Evolutionary conservation across 1,139 yeast species (phyloP), one percentile per base, ranked within the genome.

Genomic region (Geotrichum bryndzae): DNA sequence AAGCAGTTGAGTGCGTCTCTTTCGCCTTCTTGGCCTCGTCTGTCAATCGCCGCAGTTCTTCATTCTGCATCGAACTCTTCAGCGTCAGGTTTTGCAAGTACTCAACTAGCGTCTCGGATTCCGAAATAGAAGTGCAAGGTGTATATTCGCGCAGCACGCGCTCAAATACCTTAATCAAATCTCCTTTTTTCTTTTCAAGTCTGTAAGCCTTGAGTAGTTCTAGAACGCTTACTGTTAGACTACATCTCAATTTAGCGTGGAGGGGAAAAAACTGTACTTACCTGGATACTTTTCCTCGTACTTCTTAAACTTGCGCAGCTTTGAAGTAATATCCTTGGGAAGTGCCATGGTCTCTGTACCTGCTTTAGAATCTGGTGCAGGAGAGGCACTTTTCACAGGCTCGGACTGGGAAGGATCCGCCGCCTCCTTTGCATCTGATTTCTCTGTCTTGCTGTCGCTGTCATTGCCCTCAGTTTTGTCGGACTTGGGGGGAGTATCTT

Each of bases 211-310:
- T 88, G 57, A 90, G 80, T 18, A 92, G 77, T 59, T 68, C 72
- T 66, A 61, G 2, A 22, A 31, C 7, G 3, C 22, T 15, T n/a
- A 18, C 6, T 5, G 15, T 7, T 35, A 45, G n/a, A 18, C 25
- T 5, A n/a, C 56, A 48, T 35, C 52, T 23, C 31, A n/a, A 31
- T 23, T 45, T 3, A 29, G 31, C 48, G 48, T 15, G 35, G 31
- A 4, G 6, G 31, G 33, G 18, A 22, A 56, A 51, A 1, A 46
- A 52, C 27, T 22, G 33, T 7, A 46, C 64, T 3, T 57, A 62
- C 64, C 61, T 46, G 97, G 98, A 72, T 91, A 92, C 71, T 90
- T 90, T 62, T 88, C 88, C 73, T 94, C 98, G 73, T 91, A 94
- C 72, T 90, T 91, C 63, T 83, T 85, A 71, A 90, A 90, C 76